Conservation (phyloP, 306 rosid species). For the Rubus idaeus region DNA sequence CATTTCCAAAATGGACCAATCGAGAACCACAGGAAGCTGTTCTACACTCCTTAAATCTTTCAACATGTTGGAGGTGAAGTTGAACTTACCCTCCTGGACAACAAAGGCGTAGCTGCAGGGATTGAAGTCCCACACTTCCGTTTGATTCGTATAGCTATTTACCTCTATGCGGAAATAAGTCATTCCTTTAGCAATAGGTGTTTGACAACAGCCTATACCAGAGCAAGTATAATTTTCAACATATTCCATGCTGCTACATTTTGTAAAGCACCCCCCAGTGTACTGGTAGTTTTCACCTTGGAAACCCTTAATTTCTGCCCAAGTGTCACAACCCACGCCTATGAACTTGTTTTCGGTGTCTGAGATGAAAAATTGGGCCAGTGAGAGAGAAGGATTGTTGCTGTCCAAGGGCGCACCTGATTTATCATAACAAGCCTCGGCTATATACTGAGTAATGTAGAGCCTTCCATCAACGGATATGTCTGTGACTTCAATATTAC, state of each 20-base stretch:
- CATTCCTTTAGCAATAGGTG: neutral
- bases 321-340: neutral
- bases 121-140: neutral
- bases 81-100: slow-evolving; percentile 18
- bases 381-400: fast-evolving
- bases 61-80: slow-evolving; percentile 6
- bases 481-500: neutral
- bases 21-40: slow-evolving; percentile 20
- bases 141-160: fast-evolving
- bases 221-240: neutral
- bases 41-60: neutral
- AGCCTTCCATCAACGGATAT: slow-evolving; percentile 26
- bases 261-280: slow-evolving; percentile 27
- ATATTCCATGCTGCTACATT: neutral
- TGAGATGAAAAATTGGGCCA: slow-evolving; percentile 14
- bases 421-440: neutral
- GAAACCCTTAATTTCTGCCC: fast-evolving
- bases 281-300: neutral
- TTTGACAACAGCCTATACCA: neutral
- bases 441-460: neutral
- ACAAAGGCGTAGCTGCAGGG: slow-evolving; percentile 38
- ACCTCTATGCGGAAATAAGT: fast-evolving
- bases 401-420: fast-evolving
- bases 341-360: neutral
- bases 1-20: slow-evolving; percentile 37